These are phyloP conservation scores for Monotropa hypopitys DNA, from an alignment of 179 eudicot genomes.

Conservation along the genomic window DNA sequence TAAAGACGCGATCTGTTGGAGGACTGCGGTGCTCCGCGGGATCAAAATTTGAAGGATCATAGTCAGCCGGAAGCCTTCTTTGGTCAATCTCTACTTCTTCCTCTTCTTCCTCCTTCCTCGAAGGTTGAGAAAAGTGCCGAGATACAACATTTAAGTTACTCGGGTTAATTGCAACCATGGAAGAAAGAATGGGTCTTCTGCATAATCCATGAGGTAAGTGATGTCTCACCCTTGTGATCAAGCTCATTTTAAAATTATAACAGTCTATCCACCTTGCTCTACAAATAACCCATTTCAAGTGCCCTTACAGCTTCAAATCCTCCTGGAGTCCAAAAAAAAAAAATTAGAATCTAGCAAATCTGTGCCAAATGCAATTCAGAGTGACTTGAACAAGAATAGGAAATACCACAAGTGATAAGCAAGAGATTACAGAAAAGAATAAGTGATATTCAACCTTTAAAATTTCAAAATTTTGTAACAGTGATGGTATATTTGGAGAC, in stretches of 20 bases:
- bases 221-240: conserved; percentile 33
- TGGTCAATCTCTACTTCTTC: conserved; percentile 73
- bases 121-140: conserved; percentile 43
- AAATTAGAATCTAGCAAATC: background rate
- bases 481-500: background rate
- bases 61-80: conserved; percentile 76
- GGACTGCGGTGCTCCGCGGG: conserved; percentile 71
- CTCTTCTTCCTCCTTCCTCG: conserved; percentile 35
- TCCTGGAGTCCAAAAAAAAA: conserved; percentile 1
- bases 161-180: conserved; percentile 7
- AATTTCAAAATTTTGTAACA: background rate
- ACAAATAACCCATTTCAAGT: conserved; percentile 1
- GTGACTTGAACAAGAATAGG: background rate
- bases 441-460: background rate
- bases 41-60: conserved; percentile 72
- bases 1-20: conserved; percentile 62
- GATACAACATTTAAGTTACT: conserved; percentile 15
- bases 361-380: background rate
- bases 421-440: background rate
- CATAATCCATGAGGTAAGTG: conserved; percentile 26
- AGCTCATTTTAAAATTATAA: conserved; percentile 27
- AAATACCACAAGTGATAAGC: background rate
- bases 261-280: background rate
- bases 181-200: conserved; percentile 20
- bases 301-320: background rate